These are phyloP conservation scores for Heliamphora pulchella DNA, from an alignment of 179 eudicot genomes.

Conservation along the genomic window DNA sequence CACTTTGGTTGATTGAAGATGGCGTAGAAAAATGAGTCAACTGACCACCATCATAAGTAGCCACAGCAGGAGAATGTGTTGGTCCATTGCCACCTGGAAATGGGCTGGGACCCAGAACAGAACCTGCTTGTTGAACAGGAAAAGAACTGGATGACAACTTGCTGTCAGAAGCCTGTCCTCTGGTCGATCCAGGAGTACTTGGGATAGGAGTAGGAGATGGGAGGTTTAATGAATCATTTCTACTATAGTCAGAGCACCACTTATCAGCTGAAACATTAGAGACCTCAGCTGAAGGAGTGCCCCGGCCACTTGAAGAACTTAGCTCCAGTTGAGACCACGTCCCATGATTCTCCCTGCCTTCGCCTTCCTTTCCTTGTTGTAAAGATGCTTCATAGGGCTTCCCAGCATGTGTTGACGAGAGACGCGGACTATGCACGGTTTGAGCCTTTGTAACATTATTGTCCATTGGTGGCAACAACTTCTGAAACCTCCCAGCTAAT, in stretches of 20 bases:
- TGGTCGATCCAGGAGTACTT: constrained; percentile 29
- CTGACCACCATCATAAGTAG: constrained; percentile 21
- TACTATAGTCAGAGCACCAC: constrained; percentile 26
- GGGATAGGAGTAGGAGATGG: constrained; percentile 71
- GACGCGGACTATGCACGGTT: constrained; percentile 11
- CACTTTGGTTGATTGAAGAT: constrained; percentile 23
- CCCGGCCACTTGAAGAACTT: constrained; percentile 24
- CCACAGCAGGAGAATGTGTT: constrained; percentile 40
- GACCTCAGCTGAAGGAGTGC: constrained; percentile 27
- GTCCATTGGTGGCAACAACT: constrained; percentile 22
- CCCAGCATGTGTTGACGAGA: constrained; percentile 17
- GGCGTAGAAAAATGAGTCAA: constrained; percentile 23
- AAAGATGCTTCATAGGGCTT: constrained; percentile 19
- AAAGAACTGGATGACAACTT: constrained; percentile 29
- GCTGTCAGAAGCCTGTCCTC: constrained; percentile 26
- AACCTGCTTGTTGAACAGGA: constrained; percentile 25
- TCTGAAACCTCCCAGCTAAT: constrained; percentile 63
- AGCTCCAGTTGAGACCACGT: neutral
- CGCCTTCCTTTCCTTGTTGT: constrained; percentile 17
- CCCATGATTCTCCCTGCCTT: constrained; percentile 10
- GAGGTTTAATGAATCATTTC: constrained; percentile 42
- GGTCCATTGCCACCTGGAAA: constrained; percentile 30
- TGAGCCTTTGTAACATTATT: constrained; percentile 13
- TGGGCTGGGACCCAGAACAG: constrained; percentile 18
- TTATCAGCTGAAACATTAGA: constrained; percentile 31